Evolutionary conservation across 148 eudicot species (phyloP).

Genomic region (Talinum fruticosum): DNA sequence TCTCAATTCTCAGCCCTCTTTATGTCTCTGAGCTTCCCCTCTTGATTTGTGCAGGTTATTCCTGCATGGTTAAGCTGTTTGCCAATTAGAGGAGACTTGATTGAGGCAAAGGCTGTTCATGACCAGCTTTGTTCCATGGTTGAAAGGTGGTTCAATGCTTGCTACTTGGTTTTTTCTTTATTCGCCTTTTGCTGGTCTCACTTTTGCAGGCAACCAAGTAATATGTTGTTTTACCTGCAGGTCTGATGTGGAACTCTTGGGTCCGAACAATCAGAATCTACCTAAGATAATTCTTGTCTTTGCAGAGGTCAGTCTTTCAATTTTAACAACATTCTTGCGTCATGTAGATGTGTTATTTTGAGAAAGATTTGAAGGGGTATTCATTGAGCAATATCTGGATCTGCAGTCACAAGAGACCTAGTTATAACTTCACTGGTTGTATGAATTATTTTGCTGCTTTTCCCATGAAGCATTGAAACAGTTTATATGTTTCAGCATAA

Average conservation of each 20-base stretch:
- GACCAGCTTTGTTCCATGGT: constrained; percentile 59
- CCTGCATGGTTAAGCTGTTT: constrained; percentile 48
- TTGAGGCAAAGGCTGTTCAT: constrained; percentile 50
- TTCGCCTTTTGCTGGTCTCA: neutral
- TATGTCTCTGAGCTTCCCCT: neutral
- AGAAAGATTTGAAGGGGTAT: neutral
- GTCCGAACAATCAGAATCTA: constrained; percentile 80
- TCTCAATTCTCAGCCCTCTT: neutral
- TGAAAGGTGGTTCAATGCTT: constrained; percentile 49
- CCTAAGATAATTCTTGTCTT: constrained; percentile 83
- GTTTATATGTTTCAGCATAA: neutral
- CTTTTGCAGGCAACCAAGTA: neutral
- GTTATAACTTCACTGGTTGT: neutral
- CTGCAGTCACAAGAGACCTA: neutral
- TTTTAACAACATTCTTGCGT: neutral
- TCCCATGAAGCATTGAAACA: neutral
- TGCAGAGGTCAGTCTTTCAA: constrained; percentile 73
- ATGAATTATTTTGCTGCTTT: neutral
- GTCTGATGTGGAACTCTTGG: constrained; percentile 81
- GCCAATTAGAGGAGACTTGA: constrained; percentile 41
- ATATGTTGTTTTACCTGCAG: constrained; percentile 38
- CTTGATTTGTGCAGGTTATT: constrained; percentile 48
- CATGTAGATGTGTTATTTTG: neutral
- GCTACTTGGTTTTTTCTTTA: neutral
- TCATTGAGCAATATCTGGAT: neutral